Evolutionary conservation across 139 green algal genomes (phyloP), one percentile per base, ranked within the genome.

Genomic region (Tetratostichococcus sp.): DNA sequence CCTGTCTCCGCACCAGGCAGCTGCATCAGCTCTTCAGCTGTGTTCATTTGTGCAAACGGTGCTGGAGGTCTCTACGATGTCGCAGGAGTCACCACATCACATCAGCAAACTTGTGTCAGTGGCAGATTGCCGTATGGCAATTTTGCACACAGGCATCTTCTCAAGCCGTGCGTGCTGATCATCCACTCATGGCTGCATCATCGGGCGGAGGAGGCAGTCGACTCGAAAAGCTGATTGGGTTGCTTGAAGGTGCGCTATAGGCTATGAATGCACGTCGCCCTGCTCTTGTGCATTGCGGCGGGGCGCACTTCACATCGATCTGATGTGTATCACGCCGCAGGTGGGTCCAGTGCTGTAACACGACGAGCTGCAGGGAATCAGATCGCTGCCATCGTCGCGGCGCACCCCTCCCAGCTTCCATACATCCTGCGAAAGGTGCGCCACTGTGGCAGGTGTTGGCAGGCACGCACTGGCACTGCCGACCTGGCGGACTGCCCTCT

Each of bases 361-460:
- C 77, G 93, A 3, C 87, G 91, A 43, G 89, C 90, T 26, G 93
- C 93, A 19, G 89, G 84, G 4, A 70, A 87, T 26, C 92, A 97
- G 74, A 89, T 97, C n/a, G 82, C 82, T 4, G 88, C 89, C 39
- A 89, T 97, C 23, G 89, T 88, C 1, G 71, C 79, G 2, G 57
- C 78, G 0, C 91, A 97, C 78, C 91, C 89, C 0, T 68, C 82
- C 22, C 91, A 97, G 82, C 76, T 97, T 30, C 84, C 85, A 2
- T 80, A 83, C 4, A 84, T 97, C 1, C 72, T 94, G 33, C 75
- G 80, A 3, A 89, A 91, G 82, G 87, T 96, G 58, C 8, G 82
- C 23, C 31, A 28, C 30, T 42, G 59, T 50, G 50, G 50, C 8
- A 22, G 39, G 39, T 22, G 8, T 8, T 50, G 39, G 8, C 39